Evolutionary conservation across 2,329 filamentous ascomycete genomes (phyloP), one percentile per base, ranked within the genome.

Genomic region (Metarhizium guizhouense): DNA sequence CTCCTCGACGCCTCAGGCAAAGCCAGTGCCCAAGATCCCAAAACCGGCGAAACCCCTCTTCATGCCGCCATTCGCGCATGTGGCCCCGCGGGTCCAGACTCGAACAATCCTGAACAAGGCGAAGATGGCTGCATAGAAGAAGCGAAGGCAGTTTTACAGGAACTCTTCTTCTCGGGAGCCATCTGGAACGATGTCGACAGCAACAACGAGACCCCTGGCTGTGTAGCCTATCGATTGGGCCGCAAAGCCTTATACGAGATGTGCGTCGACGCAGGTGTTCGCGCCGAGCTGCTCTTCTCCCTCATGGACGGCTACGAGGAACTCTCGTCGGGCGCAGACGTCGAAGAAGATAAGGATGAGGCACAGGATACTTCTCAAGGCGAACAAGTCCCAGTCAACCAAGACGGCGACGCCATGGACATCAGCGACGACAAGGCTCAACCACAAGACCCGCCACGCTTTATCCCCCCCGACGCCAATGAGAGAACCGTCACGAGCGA

Each of bases 101-200:
- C 62, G 4, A 62, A 65, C 10, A 57, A 61, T 14, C 61, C 60
- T 5, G 62, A 66, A 3, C 68, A 70, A 3, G 67, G 68, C 10
- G 72, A 74, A 29, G 70, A 74, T 30, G 63, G 72, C 54, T 67
- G 70, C 30, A 69, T 87, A 36, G 80, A 85, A 50, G 80, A 81
- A 43, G 88, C 85, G 3, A 79, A 80, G 55, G 82, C 84, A 53
- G 86, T 86, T 0, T 75, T 96, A 4, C 81, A 82, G 62, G 82
- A 94, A 65, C 78, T 97, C 7, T 84, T 97, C 58, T 81, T 92
- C 65, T 87, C 88, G 62, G 94, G 94, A 36, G 94, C 90, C 11
- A 96, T 97, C 63, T 99, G 94, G 94, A 99, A 99, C 73, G 92
- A 96, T 68, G 76, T 97, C 55, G 90, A 97, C 70, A 74, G 77